These are phyloP conservation scores for Rhodotorula sp. DNA, from an alignment of 1,284 basidiomycete genomes.

Conservation along the genomic window DNA sequence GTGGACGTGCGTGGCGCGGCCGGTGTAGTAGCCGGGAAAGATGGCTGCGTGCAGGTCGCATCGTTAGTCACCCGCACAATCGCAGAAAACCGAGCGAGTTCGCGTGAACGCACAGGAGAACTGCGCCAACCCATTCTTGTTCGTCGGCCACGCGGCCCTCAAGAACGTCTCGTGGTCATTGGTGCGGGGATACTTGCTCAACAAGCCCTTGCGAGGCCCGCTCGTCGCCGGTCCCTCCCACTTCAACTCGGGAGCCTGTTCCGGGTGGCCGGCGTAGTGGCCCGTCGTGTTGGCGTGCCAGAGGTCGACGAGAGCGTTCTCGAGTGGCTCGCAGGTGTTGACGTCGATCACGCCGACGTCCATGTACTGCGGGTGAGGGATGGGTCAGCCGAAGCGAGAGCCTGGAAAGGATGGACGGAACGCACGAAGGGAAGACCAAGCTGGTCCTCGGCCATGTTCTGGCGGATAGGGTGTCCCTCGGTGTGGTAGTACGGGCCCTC, in stretches of 20 bases:
- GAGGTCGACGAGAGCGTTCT: slow-evolving; percentile 67
- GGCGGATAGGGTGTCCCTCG: slow-evolving; percentile 54
- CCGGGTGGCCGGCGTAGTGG: slow-evolving; percentile 55
- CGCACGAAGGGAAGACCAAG: slow-evolving; percentile 55
- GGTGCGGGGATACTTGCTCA: slow-evolving; percentile 51
- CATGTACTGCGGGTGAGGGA: slow-evolving; percentile 47
- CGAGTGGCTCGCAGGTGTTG: slow-evolving; percentile 66
- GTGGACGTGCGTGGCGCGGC: slow-evolving; percentile 49
- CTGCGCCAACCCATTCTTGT: slow-evolving; percentile 64
- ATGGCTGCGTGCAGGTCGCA: slow-evolving; percentile 54
- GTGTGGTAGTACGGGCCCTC: slow-evolving; percentile 56
- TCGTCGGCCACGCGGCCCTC: slow-evolving; percentile 66
- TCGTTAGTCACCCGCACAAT: too few relatives aligned
- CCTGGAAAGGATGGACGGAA: not conserved
- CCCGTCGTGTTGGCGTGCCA: slow-evolving; percentile 59
- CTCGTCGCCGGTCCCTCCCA: slow-evolving; percentile 49
- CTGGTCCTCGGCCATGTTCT: slow-evolving; percentile 58
- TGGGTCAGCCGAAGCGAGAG: not conserved
- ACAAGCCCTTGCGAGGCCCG: slow-evolving; percentile 49
- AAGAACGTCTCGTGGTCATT: slow-evolving; percentile 57
- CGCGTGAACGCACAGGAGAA: slow-evolving; percentile 52
- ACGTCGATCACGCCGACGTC: slow-evolving; percentile 73
- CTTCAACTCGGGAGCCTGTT: slow-evolving; percentile 48
- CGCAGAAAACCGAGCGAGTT: not conserved
- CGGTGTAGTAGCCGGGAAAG: slow-evolving; percentile 57